Evolutionary conservation across 148 eudicot genomes (phyloP).

Genomic region (Heliamphora exappendiculata): DNA sequence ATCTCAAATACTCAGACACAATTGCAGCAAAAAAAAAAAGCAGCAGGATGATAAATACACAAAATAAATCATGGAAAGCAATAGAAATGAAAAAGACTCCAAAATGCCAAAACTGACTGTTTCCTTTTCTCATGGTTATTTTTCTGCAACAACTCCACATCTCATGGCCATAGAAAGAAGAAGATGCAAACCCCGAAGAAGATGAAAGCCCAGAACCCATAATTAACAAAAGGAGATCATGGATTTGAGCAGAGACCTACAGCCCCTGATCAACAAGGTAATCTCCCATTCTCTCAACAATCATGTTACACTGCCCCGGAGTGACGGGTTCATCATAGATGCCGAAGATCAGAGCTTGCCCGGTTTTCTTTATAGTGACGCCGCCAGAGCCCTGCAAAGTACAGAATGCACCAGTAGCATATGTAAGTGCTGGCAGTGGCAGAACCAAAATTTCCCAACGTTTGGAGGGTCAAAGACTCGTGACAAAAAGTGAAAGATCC

Average conservation of each 20-base stretch:
- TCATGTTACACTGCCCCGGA: constrained; percentile 60
- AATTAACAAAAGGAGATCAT: background rate
- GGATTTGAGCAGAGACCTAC: constrained; percentile 16
- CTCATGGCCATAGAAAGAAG: constrained; percentile 3
- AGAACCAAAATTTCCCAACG: too few species aligned
- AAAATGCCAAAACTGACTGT: constrained; percentile 10
- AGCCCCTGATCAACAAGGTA: constrained; percentile 49
- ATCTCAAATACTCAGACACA: background rate
- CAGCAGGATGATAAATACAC: background rate
- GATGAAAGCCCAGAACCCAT: constrained; percentile 1
- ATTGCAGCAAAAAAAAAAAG: background rate
- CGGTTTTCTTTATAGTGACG: constrained; percentile 49
- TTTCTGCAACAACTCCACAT: constrained; percentile 7
- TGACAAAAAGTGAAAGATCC: too few species aligned
- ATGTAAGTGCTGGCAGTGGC: background rate
- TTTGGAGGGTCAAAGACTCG: too few species aligned
- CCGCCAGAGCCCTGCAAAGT: constrained; percentile 48
- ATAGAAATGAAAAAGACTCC: background rate
- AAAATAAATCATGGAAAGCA: background rate
- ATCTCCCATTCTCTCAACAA: constrained; percentile 58
- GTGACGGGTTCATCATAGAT: constrained; percentile 52
- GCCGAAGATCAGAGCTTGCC: constrained; percentile 45
- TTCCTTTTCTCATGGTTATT: constrained; percentile 5
- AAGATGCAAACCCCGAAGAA: constrained; percentile 10
- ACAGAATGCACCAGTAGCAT: background rate